Evolutionary conservation across 495 filamentous ascomycete species (phyloP).

Genomic region (Lophiotrema nucula): DNA sequence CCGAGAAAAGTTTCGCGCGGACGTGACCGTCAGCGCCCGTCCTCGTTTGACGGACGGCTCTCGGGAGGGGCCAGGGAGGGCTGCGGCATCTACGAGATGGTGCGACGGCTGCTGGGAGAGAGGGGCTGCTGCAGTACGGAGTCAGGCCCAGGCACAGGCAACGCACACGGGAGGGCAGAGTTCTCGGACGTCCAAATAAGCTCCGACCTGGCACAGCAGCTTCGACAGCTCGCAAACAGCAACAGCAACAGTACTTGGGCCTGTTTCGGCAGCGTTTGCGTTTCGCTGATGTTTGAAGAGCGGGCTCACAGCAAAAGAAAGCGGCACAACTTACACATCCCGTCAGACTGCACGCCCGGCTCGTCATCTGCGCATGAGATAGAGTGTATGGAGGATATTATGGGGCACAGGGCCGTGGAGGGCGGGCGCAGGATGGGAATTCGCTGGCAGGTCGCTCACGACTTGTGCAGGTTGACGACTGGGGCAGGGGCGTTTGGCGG

Average conservation of each 20-base stretch:
- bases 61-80: constrained; percentile 34
- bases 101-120: constrained; percentile 32
- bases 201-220: constrained; percentile 15
- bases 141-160: constrained; percentile 30
- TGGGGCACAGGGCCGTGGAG: constrained; percentile 6
- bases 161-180: constrained; percentile 2
- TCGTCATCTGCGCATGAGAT: constrained; percentile 14
- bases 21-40: constrained; percentile 38
- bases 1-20: constrained; percentile 35
- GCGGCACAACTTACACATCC: constrained; percentile 25
- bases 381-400: background rate
- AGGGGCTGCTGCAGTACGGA: constrained; percentile 31
- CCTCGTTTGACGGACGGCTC: constrained; percentile 39
- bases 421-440: too few relatives aligned
- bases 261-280: background rate
- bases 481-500: too few relatives aligned
- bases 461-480: too few relatives aligned
- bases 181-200: constrained; percentile 28
- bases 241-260: too few relatives aligned
- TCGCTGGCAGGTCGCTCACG: too few relatives aligned
- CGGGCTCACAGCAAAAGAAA: background rate
- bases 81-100: constrained; percentile 24
- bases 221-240: too few relatives aligned
- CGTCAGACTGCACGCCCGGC: constrained; percentile 15
- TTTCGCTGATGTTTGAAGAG: background rate